A percentile compares a stretch with the other conserved stretches of the same genome.
phyloP scores from a whole-genome alignment of 108 stramenopile species.

The Mediolabrus comicus region DNA sequence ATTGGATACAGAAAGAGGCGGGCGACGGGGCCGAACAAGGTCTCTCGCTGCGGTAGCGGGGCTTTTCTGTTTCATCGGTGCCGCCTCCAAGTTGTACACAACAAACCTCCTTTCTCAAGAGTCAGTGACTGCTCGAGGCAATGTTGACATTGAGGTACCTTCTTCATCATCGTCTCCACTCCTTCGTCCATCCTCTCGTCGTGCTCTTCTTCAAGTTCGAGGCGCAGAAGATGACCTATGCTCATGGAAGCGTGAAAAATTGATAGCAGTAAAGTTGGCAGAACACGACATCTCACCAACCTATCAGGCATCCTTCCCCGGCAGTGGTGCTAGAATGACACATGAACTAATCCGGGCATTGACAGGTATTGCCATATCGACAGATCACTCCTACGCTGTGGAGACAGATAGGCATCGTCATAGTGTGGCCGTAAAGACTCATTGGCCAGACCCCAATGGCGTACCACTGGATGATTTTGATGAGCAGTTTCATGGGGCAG shows the following conservation, averaged over 20 bases:
- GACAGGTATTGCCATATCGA: conserved; percentile 11
- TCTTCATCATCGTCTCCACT: neutral
- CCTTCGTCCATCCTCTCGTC: neutral
- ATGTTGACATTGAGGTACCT: neutral
- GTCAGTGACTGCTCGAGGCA: neutral
- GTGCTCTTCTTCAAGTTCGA: neutral
- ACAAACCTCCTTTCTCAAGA: neutral
- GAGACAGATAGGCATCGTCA: neutral
- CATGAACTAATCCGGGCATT: conserved; percentile 9
- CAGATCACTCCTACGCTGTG: conserved; percentile 11
- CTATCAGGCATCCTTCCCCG: conserved; percentile 31
- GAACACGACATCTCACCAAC: conserved; percentile 2
- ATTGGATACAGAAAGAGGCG: neutral
- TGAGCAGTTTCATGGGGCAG: conserved; percentile 9
- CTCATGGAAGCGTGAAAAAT: neutral
- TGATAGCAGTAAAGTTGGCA: neutral
- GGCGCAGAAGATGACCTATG: neutral
- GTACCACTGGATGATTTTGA: neutral
- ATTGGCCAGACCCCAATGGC: conserved; percentile 9
- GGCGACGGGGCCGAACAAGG: neutral
- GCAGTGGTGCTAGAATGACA: conserved; percentile 30
- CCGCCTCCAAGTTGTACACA: neutral
- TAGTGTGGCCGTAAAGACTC: conserved; percentile 32
- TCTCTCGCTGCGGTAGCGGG: neutral
- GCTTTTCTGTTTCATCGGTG: neutral